Conservation (phyloP, 108 stramenopile species). For the Mediolabrus comicus region DNA sequence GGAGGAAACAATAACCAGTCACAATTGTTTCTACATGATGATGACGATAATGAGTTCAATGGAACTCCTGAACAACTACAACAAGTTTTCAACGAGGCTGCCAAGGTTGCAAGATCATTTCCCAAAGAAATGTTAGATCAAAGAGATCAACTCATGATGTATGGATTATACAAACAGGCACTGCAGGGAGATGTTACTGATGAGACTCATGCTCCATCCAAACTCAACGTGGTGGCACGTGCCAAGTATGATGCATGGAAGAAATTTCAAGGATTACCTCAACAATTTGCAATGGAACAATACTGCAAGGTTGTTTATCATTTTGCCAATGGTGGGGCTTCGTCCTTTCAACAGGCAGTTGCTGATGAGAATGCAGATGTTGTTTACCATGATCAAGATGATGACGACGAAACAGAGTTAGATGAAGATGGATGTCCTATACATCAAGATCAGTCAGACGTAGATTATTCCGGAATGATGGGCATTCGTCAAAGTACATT, state of each 20-base stretch:
- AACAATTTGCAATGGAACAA: slow-evolving; percentile 50
- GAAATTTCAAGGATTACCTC: slow-evolving; percentile 52
- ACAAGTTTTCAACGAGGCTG: slow-evolving; percentile 30
- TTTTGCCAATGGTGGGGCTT: slow-evolving; percentile 34
- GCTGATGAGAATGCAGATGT: slow-evolving; percentile 27
- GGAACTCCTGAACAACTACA: slow-evolving; percentile 17
- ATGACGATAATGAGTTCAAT: slow-evolving; percentile 5
- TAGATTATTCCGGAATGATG: slow-evolving; percentile 38
- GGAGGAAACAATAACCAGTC: no score
- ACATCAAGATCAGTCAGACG: slow-evolving; percentile 25
- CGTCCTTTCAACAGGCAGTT: slow-evolving; percentile 3
- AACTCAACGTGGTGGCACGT: slow-evolving; percentile 58
- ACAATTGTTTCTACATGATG: no score
- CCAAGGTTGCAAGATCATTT: slow-evolving; percentile 11
- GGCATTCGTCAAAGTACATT: slow-evolving; percentile 39
- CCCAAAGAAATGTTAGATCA: slow-evolving; percentile 20
- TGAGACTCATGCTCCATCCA: slow-evolving; percentile 31
- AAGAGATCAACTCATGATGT: slow-evolving; percentile 79
- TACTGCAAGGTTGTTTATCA: slow-evolving; percentile 69
- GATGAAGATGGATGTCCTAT: slow-evolving; percentile 60
- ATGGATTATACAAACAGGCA: slow-evolving; percentile 90
- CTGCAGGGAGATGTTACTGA: slow-evolving; percentile 64
- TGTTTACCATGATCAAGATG: slow-evolving; percentile 38
- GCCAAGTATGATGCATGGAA: slow-evolving; percentile 78
- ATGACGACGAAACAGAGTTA: slow-evolving; percentile 31